Evolutionary conservation across 2,329 filamentous ascomycete species (phyloP), one percentile per base, ranked within the genome.

Genomic region (Paecilomyces niveus): DNA sequence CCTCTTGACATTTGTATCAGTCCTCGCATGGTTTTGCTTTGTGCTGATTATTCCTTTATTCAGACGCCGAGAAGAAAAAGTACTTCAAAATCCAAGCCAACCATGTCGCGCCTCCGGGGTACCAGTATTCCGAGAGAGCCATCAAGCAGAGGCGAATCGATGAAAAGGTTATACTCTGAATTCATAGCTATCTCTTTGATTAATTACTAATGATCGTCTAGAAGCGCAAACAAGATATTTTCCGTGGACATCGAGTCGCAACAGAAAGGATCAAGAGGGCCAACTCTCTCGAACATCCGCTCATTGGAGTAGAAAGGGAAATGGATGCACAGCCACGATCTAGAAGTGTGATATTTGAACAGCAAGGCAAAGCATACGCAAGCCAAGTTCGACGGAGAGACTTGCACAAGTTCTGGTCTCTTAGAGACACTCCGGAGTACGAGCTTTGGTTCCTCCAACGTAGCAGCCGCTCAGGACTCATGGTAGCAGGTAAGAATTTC

Each of bases 11-110:
- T n/a, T 29, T 3, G 13, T 21, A 10, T 22, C 22, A 15, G n/a
- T 50, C n/a, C 15, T 31, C 32, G 9, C 3, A 18, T 32, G n/a
- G 8, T 18, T 26, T 22, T 22, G 22, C 21, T 49, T 45, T 1
- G 11, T 21, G 33, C 39, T 56, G 8, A 56, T 31, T 24, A 15
- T 29, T 29, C 3, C 32, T 8, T 10, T 21, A 21, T n/a, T 18
- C 61, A 77, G 74, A 77, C 59, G 63, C 71, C 11, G 79, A 80
- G 51, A 88, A 84, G 70, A 81, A 80, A 39, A 87, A 84, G 62
- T 90, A 89, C 67, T 90, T 89, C 72, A 86, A 84, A 65, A 82
- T 89, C 54, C 83, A 88, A 67, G 65, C 74, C 24, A 77, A 74
- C 56, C 74, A 79, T 61, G 78, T 78, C 15, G 83, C 83, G 0